A percentile compares a stretch with the other conserved stretches of the same genome.
phyloP scores from a whole-genome alignment of 2,329 filamentous ascomycete genomes.

The Hymenoscyphus infarciens region DNA sequence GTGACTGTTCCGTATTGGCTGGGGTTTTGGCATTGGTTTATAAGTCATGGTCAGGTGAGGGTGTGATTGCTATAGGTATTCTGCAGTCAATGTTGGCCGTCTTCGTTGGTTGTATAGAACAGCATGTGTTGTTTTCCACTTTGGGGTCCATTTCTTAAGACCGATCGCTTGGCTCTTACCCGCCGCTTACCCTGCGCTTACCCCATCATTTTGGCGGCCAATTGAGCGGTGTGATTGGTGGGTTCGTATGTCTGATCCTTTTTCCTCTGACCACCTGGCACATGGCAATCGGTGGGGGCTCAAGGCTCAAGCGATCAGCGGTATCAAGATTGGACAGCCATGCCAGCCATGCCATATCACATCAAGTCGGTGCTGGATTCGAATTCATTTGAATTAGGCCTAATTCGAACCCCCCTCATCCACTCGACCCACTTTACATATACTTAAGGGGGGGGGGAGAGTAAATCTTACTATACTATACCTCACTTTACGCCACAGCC shows the following conservation, averaged over 20 bases:
- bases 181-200: background rate
- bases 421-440: too few species aligned
- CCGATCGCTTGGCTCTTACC: background rate
- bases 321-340: background rate
- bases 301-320: background rate
- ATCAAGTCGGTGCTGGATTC: background rate
- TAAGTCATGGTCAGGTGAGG: background rate
- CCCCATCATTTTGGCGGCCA: background rate
- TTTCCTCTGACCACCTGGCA: background rate
- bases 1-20: too few species aligned
- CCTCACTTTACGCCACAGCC: background rate
- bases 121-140: background rate
- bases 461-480: background rate
- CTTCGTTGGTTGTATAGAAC: too few species aligned
- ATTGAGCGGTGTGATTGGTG: constrained; percentile 8
- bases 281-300: background rate
- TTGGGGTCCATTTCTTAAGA: background rate
- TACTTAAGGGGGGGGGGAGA: too few species aligned
- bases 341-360: too few species aligned
- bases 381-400: too few species aligned
- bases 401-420: background rate
- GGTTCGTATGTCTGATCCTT: constrained; percentile 2
- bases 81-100: background rate
- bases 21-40: background rate
- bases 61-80: too few species aligned